Evolutionary conservation across 768 basidiomycete genomes (phyloP), one percentile per base, ranked within the genome.

Genomic region (Tylopilus subfusipes): DNA sequence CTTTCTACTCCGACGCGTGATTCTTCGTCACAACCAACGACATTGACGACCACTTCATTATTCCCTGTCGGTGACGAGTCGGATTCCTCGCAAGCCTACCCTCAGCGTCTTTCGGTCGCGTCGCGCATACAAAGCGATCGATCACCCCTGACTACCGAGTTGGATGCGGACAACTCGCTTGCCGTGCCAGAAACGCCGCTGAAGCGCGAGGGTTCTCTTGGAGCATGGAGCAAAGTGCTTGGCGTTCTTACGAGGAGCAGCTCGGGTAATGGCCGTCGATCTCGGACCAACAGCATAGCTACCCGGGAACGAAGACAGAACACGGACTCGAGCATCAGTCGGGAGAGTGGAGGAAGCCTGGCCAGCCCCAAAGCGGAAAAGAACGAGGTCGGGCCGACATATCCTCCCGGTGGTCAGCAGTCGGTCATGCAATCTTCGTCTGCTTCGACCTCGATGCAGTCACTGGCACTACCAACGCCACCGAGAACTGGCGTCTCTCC

Each of bases 291-390:
- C 62, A 90, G 88, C 64, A 80, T 90, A 52, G 78, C 78, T 40
- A 79, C 80, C 43, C 82, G 86, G 46, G 83, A 86, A 54, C 74
- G 82, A 62, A 79, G 85, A 38, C 83, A 85, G 66, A 77, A 85
- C 54, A 84, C 84, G 3, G 87, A 89, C 62, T 88, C 87, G 16
- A 84, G 82, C 58, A 72, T 86, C 48, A 88, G 85, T 63, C 77
- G 87, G 40, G 88, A 90, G 72, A 90, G 89, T 64, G 86, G 86
- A 9, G 83, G 77, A 38, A 90, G 88, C 65, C 69, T 85, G 34
- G 82, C 78, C 4, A 85, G 84, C 57, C 75, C 78, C 1, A 86
- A 82, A 71, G 76, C 73, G 22, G 85, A 86, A 63, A 81, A 79
- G 64, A 73, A 69, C 30, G 80, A 69, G 18, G 63, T 58, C 49